Base-by-base conservation (phyloP, 2,329 filamentous ascomycete species). In the Aspergillus ustus region DNA sequence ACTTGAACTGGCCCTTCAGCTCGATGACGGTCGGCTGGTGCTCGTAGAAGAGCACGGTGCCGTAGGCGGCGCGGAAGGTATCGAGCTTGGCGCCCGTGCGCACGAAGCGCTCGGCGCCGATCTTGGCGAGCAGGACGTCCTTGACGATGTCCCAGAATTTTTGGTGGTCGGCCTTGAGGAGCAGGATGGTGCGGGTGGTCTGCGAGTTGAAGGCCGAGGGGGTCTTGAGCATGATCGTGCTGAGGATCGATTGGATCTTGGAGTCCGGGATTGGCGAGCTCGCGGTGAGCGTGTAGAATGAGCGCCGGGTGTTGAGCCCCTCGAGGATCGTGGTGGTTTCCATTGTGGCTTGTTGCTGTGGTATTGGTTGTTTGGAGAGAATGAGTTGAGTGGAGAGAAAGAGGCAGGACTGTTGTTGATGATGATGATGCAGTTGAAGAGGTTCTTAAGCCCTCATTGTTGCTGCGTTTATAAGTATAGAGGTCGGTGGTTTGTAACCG, bases 131-230 rank as follows among this genome's bases (percentile, higher is more conserved):
- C 59, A 91, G 80, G 7, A 61, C 59, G 17, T 65, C 59, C 1
- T 62, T 52, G 62, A 87, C 84, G 64, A 91, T 83, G 74, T 91
- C 87, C 92, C 92, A 96, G 72, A 95, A 86, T 81, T 91, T 90
- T 70, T 91, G 87, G 82, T 96, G 92, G 76, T 96, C 90, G 66
- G 85, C 85, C 71, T 89, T 89, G 69, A 93, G 84, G 58, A 96
- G 86, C 59, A 96, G 84, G 50, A 95, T 84, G 61, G 89, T 80
- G 62, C 93, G 89, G 70, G 90, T 88, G 69, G 86, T 86, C 82
- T 96, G 92, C 44, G 85, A 89, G 86, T 96, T 96, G 87, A 94
- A 96, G 67, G 88, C 87, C 34, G 85, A 89, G 48, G 92, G 92
- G 2, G 87, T 83, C 74, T 91, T 82, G 59, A 85, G 81, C 66